Evolutionary conservation across 306 rosid species (phyloP).

Genomic region (Hippophae rhamnoides): DNA sequence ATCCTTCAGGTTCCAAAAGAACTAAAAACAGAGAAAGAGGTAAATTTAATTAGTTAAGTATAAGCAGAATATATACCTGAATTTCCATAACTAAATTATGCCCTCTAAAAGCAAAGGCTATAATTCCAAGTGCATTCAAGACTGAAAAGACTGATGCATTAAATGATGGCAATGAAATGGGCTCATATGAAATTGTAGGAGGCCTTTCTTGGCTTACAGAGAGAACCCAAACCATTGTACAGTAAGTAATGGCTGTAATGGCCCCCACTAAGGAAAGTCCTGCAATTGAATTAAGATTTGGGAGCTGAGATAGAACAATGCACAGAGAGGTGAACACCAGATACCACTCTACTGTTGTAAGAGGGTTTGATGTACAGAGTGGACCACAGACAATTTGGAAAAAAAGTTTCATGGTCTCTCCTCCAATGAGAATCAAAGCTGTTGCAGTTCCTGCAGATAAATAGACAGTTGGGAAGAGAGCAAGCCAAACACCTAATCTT

Average conservation of each 20-base stretch:
- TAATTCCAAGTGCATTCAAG: slow-evolving; percentile 84
- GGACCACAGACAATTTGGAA: slow-evolving; percentile 95
- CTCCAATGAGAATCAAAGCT: slow-evolving; percentile 92
- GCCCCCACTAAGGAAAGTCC: slow-evolving; percentile 96
- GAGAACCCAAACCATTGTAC: slow-evolving; percentile 97
- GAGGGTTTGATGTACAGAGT: slow-evolving; percentile 72
- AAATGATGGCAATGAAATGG: slow-evolving; percentile 43
- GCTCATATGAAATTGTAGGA: slow-evolving; percentile 68
- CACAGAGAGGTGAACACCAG: slow-evolving; percentile 89
- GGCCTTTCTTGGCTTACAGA: slow-evolving; percentile 91
- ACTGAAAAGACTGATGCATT: slow-evolving; percentile 64
- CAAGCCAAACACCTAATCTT: slow-evolving; percentile 95
- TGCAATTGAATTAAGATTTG: slow-evolving; percentile 94
- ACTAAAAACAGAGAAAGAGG: background rate
- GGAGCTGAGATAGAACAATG: slow-evolving; percentile 93
- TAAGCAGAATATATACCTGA: slow-evolving; percentile 43
- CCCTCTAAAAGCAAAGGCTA: slow-evolving; percentile 96
- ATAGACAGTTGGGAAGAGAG: slow-evolving; percentile 88
- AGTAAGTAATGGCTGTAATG: slow-evolving; percentile 92
- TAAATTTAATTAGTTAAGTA: background rate
- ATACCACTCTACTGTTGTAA: slow-evolving; percentile 97
- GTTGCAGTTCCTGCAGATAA: slow-evolving; percentile 99
- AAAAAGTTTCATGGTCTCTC: slow-evolving; percentile 96
- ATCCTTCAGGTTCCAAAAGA: slow-evolving; percentile 6
- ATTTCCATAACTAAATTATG: slow-evolving; percentile 84